phyloP scores from a whole-genome alignment of 169 alveolate genomes.

The Eimeria falciformis region DNA sequence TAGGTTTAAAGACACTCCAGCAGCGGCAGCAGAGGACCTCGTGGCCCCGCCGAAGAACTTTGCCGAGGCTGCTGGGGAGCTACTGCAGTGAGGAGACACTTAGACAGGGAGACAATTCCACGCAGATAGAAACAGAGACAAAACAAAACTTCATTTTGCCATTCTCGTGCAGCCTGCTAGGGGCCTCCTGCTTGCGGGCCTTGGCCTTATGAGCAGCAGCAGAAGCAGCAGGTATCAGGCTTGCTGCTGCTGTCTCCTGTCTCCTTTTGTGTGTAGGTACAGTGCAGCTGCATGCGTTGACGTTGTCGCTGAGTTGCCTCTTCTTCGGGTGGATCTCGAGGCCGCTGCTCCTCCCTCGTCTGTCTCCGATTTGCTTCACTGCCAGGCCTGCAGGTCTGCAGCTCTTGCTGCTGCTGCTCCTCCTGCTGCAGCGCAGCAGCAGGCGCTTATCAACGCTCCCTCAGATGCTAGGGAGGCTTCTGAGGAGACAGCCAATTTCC shows the following conservation, averaged over 20 bases:
- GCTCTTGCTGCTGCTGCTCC: constrained; percentile 1
- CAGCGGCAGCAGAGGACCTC: neutral
- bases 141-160: no score
- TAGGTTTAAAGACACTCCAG: neutral
- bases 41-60: neutral
- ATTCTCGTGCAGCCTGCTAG: neutral
- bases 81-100: constrained; percentile 31
- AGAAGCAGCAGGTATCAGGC: neutral
- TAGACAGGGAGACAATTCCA: no score
- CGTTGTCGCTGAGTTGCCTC: constrained; percentile 46
- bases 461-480: neutral
- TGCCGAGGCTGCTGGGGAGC: constrained; percentile 14
- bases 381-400: neutral
- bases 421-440: constrained; percentile 6
- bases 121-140: no score
- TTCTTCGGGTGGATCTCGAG: constrained; percentile 65
- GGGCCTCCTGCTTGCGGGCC: neutral
- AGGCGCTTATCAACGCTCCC: neutral
- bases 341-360: constrained; percentile 60
- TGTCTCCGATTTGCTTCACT: neutral
- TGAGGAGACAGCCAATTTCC: neutral
- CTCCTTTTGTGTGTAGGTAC: constrained; percentile 33
- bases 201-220: neutral
- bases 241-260: neutral
- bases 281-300: constrained; percentile 74